A percentile compares a stretch with the other conserved stretches of the same genome.
These are phyloP conservation scores for Fusarium poae DNA, from an alignment of 2,329 filamentous ascomycete species.

Conservation along the genomic window DNA sequence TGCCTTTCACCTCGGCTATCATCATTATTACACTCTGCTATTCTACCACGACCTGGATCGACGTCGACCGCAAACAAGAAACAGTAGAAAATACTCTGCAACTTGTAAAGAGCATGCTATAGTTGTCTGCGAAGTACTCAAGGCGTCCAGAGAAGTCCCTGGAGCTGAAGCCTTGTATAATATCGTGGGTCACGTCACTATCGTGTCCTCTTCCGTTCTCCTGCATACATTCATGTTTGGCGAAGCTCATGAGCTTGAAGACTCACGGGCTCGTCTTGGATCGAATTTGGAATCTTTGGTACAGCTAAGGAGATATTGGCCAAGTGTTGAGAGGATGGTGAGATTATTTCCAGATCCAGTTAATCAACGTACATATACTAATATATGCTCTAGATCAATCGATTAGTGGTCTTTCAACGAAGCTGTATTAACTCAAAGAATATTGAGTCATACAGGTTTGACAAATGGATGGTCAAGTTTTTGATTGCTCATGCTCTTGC, in stretches of 20 bases:
- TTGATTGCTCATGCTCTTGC: conserved; percentile 51
- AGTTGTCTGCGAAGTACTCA: conserved; percentile 50
- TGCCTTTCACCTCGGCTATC: conserved; percentile 53
- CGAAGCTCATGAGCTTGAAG: conserved; percentile 49
- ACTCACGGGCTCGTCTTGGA: conserved; percentile 45
- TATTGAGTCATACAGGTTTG: conserved; percentile 56
- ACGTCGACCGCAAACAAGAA: conserved; percentile 46
- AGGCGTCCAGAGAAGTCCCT: conserved; percentile 42
- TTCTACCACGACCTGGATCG: conserved; percentile 54
- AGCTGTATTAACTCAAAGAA: conserved; percentile 49
- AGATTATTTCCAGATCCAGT: rapidly evolving
- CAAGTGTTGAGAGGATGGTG: conserved; percentile 54
- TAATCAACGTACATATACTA: not conserved
- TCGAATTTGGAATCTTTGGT: conserved; percentile 52
- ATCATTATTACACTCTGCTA: conserved; percentile 53
- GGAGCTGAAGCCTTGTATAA: conserved; percentile 51
- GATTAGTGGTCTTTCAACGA: conserved; percentile 52
- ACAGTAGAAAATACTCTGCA: conserved; percentile 49
- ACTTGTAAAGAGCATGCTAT: conserved; percentile 51
- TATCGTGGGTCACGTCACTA: conserved; percentile 53
- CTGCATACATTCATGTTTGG: conserved; percentile 54
- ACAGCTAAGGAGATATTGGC: conserved; percentile 51
- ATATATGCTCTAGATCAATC: conserved; percentile 46
- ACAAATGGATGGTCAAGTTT: conserved; percentile 64
- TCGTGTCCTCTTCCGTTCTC: conserved; percentile 54